Conservation (phyloP, 257 asterid species). For the Echium plantagineum region DNA sequence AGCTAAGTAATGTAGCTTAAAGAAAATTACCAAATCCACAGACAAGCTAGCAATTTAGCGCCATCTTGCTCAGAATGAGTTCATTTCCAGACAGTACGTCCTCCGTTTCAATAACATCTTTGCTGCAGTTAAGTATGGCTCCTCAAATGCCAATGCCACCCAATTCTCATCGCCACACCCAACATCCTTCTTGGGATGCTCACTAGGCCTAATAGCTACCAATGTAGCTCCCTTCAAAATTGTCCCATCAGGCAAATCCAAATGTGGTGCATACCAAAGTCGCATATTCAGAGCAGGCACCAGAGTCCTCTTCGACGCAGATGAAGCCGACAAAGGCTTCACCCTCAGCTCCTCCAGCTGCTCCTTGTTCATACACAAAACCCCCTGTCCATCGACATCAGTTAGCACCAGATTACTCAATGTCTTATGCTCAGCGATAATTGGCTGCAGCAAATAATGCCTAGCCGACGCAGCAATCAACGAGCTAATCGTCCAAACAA, state of each 20-base stretch:
- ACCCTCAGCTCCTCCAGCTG: conserved; percentile 84
- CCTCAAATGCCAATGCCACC: conserved; percentile 71
- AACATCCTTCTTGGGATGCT: conserved; percentile 54
- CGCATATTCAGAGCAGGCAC: conserved; percentile 73
- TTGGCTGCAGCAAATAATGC: conserved; percentile 76
- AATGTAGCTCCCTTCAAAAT: conserved; percentile 77
- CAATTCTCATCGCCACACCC: conserved; percentile 43
- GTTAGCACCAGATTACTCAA: conserved; percentile 57
- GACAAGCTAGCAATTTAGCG: too few relatives aligned
- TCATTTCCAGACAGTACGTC: conserved; percentile 90
- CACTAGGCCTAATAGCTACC: conserved; percentile 85
- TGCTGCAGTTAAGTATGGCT: conserved; percentile 64
- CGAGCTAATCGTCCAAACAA: conserved; percentile 89
- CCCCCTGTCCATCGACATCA: conserved; percentile 80
- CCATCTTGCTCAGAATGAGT: conserved; percentile 47
- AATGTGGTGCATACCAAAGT: conserved; percentile 66
- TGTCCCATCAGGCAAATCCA: conserved; percentile 76
- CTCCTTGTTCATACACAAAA: conserved; percentile 66
- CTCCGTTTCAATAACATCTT: conserved; percentile 81
- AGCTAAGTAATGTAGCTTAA: too few relatives aligned
- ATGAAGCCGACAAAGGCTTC: conserved; percentile 78
- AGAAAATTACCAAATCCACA: too few relatives aligned
- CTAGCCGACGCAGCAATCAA: conserved; percentile 85
- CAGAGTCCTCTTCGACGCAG: conserved; percentile 54
- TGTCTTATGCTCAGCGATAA: conserved; percentile 66